Evolutionary conservation across 1,139 yeast species (phyloP), one percentile per base, ranked within the genome.

Genomic region (Maudiozyma humilis): DNA sequence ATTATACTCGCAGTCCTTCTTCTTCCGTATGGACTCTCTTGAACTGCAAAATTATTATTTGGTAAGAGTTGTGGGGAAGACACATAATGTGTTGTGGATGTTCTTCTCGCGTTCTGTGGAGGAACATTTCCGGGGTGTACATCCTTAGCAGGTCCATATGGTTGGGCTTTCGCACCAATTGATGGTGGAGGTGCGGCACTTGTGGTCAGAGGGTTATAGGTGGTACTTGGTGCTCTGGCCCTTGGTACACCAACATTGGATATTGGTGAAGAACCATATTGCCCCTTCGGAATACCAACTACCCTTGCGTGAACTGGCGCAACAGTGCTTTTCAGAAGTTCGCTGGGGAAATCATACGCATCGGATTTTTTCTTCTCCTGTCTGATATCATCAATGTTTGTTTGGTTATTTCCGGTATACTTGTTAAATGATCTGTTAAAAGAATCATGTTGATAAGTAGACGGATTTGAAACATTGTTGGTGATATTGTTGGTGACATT

Each of bases 311-410:
- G 62, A 1, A 55, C 58, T 37, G 64, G 69, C 32, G 68, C 69
- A 1, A 73, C 68, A 36, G 51, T 50, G 10, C 50, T 44, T 1
- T 54, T 47, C 23, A 84, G 66, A 42, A 85, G 63, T 43, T 72
- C 79, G 33, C 73, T 67, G 1, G 95, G 95, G 53, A 86, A 79
- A 59, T 86, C 95, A 57, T 84, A 86, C 1, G 87, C 86, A 64
- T 81, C 86, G 15, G 80, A 74, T 54, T 77, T 79, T 55, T 73
- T 73, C 59, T 79, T 79, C 19, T 69, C 69, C 19, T 63, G 63
- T 38, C 69, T 71, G 14, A 76, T 58, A 43, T 66, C 66, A 45
- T 62, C 50, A 10, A 62, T 46, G 38, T 23, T 44, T 18, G 42
- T 25, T 20, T 44, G 42, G 27, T 37, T 37, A 8, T 23, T 10